These are phyloP conservation scores for Teunomyces panamensis DNA, from an alignment of 805 yeast genomes.

Conservation along the genomic window DNA sequence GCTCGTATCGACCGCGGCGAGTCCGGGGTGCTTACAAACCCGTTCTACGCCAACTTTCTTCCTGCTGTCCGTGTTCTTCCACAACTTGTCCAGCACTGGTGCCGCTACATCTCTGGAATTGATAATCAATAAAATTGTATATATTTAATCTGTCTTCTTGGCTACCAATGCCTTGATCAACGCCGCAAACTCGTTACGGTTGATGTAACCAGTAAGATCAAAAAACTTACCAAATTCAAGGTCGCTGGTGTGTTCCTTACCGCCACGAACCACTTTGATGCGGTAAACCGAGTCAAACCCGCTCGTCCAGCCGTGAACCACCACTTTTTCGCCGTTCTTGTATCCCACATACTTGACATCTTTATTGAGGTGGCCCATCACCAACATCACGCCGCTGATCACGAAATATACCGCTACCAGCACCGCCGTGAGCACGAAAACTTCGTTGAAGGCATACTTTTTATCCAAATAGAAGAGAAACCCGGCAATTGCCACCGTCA, in stretches of 20 bases:
- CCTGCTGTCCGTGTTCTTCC: constrained; percentile 46
- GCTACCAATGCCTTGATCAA: constrained; percentile 19
- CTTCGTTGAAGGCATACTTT: constrained; percentile 42
- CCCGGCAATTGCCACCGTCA: constrained; percentile 46
- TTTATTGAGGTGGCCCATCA: constrained; percentile 37
- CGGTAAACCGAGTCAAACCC: constrained; percentile 47
- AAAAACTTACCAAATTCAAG: constrained; percentile 42
- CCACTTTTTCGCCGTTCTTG: constrained; percentile 31
- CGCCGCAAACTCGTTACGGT: constrained; percentile 28
- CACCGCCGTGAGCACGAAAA: constrained; percentile 30
- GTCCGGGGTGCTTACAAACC: constrained; percentile 42
- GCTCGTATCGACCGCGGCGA: constrained; percentile 34
- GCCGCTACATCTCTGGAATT: constrained; percentile 36
- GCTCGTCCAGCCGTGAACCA: constrained; percentile 39
- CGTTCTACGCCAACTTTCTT: constrained; percentile 46
- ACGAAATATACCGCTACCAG: constrained; percentile 38
- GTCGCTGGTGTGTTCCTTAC: constrained; percentile 16
- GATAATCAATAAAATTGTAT: constrained; percentile 14
- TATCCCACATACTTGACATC: constrained; percentile 47
- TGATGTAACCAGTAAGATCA: constrained; percentile 45
- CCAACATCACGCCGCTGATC: constrained; percentile 32
- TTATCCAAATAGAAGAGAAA: constrained; percentile 48
- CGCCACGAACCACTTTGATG: constrained; percentile 30
- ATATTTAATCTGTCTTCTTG: background rate
- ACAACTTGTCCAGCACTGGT: constrained; percentile 29